Base-by-base conservation (phyloP, 495 filamentous ascomycete genomes). In the Pyrenopolyporus hunteri region DNA sequence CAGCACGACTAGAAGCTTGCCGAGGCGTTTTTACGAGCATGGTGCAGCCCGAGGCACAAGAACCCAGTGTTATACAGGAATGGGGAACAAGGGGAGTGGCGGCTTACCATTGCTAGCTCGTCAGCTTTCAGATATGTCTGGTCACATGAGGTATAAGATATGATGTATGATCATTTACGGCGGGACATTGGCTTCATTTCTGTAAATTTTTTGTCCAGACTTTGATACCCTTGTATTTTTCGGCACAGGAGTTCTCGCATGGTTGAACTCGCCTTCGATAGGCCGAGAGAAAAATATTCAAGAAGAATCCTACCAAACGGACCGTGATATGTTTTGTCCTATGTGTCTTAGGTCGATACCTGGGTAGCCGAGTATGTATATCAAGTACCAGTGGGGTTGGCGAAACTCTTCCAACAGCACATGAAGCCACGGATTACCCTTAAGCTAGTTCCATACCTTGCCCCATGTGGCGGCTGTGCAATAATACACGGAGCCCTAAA, bases 1-100 rank as follows among this genome's bases (percentile, higher is more conserved):
- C 57, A 9, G 69, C 69, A n/a, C 59, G 66, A 6, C 58, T 69
- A 10, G 66, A 71, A 51, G 69, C 66, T 3, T 71, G 66, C n/a
- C 55, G 66, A 5, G 69, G 52, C 13, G 56, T 71, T 8, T 60
- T 71, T 14, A 59, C 64, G 4, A 64, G 57, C 40, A 0, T 59
- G 4, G 62, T 57, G 25, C 42, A 42, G 19, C 13, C 6, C 11
- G 45, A 46, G 7, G 51, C 63, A 3, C 57, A 60, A 40, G 63
- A 66, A 22, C 63, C 63, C 3, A 57, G 43, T 23, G 39, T 66
- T 14, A 10, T 60, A 16, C 56, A 66, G 22, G 63, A 66, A 51
- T 66, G 63, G 63, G 63, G 45, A 35, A 10, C 37, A 8, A 56
- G 50, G 8, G 19, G 20, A 31, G 17, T 36, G 39, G 26, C 17